These are phyloP conservation scores for Chaetomium fimeti DNA, from an alignment of 495 filamentous ascomycete genomes.

Conservation along the genomic window DNA sequence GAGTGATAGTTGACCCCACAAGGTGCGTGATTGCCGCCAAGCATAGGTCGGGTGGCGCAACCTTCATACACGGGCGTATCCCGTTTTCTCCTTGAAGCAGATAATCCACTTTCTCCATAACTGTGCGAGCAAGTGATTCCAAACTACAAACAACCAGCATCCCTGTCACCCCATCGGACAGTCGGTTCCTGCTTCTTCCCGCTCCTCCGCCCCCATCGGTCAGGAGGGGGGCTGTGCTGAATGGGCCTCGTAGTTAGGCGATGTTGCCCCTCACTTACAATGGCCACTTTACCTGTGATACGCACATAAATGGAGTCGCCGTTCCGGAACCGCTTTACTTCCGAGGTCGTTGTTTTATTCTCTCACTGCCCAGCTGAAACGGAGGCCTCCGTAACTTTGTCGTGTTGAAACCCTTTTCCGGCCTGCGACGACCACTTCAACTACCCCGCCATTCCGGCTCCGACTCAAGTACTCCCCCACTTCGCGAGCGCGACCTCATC, in stretches of 20 bases:
- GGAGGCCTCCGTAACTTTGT: conserved; percentile 10
- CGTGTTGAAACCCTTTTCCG: conserved; percentile 26
- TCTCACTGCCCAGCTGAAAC: background rate
- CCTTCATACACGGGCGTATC: too few species aligned
- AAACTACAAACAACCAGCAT: background rate
- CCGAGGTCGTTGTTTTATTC: background rate
- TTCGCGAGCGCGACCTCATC: background rate
- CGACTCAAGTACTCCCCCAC: background rate
- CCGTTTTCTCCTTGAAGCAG: too few species aligned
- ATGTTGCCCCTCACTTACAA: background rate
- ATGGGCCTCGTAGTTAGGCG: background rate
- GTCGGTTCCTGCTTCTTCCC: background rate
- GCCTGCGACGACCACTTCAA: background rate
- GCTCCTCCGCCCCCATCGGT: background rate
- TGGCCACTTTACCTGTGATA: background rate
- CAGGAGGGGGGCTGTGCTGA: conserved; percentile 3
- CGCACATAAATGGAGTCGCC: background rate
- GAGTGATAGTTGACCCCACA: too few species aligned
- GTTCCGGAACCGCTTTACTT: background rate
- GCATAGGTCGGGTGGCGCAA: background rate
- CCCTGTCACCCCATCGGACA: background rate
- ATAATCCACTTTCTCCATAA: background rate
- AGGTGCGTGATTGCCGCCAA: too few species aligned
- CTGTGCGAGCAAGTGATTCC: background rate
- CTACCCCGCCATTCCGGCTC: conserved; percentile 9